These are phyloP conservation scores for Citrus sinensis DNA, from an alignment of 345 rosid genomes.

Conservation along the genomic window DVS_A1.0 CM039163.1:47881001-47881500, in stretches of 20 bases:
- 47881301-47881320: conserved; percentile 87
- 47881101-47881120: too few species aligned
- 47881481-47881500: conserved; percentile 85
- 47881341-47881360: conserved; percentile 65
- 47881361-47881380: conserved; percentile 62
- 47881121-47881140: too few species aligned
- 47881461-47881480: conserved; percentile 74
- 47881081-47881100: too few species aligned
- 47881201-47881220: too few species aligned
- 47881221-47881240: too few species aligned
- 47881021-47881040: too few species aligned
- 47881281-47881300: conserved; percentile 34
- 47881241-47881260: background rate
- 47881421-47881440: background rate
- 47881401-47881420: background rate
- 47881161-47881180: too few species aligned
- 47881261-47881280: background rate
- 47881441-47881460: conserved; percentile 56
- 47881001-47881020: too few species aligned
- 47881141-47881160: too few species aligned
- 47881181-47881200: too few species aligned
- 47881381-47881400: background rate
- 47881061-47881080: too few species aligned
- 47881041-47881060: too few species aligned
- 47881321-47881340: conserved; percentile 58